Conservation (phyloP, 2,329 filamentous ascomycete genomes). For the Lasiodiplodia hormozganensis region DNA sequence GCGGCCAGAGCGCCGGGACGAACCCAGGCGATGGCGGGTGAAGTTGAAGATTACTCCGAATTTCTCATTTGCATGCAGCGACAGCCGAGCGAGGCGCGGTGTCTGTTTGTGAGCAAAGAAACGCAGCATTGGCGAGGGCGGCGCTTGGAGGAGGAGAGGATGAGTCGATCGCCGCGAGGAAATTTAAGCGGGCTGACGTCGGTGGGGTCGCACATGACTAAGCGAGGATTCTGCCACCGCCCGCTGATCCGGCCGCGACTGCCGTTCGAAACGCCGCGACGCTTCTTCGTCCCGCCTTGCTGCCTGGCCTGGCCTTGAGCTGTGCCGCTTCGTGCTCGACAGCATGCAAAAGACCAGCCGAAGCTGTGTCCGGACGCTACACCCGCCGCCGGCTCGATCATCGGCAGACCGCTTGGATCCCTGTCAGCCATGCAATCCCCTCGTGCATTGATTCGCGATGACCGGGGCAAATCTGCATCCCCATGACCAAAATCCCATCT, state of each 20-base stretch:
- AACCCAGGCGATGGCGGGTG: constrained; percentile 50
- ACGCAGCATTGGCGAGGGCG: constrained; percentile 91
- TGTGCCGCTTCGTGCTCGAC: not conserved
- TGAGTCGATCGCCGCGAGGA: constrained; percentile 22
- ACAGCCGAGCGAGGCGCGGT: constrained; percentile 37
- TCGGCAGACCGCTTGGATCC: not conserved
- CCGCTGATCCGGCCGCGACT: not conserved
- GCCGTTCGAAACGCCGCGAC: not conserved
- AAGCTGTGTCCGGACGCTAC: not conserved
- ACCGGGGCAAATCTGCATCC: constrained; percentile 15
- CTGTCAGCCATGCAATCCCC: not conserved
- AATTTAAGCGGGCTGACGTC: constrained; percentile 23
- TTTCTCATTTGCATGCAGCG: constrained; percentile 83
- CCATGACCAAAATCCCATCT: constrained; percentile 8
- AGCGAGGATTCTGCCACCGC: constrained; percentile 28
- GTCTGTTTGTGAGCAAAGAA: constrained; percentile 88
- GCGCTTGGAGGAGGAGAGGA: constrained; percentile 65
- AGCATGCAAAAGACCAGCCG: not conserved
- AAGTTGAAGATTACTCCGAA: constrained; percentile 94
- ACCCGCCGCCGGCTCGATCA: not conserved
- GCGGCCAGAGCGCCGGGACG: constrained; percentile 53
- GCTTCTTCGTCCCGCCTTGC: not conserved
- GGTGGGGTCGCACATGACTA: constrained; percentile 8
- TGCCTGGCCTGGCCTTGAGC: not conserved
- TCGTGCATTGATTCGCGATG: constrained; percentile 5